Evolutionary conservation across 768 basidiomycete genomes (phyloP), one percentile per base, ranked within the genome.

Genomic region (Hygrophorus russula): DNA sequence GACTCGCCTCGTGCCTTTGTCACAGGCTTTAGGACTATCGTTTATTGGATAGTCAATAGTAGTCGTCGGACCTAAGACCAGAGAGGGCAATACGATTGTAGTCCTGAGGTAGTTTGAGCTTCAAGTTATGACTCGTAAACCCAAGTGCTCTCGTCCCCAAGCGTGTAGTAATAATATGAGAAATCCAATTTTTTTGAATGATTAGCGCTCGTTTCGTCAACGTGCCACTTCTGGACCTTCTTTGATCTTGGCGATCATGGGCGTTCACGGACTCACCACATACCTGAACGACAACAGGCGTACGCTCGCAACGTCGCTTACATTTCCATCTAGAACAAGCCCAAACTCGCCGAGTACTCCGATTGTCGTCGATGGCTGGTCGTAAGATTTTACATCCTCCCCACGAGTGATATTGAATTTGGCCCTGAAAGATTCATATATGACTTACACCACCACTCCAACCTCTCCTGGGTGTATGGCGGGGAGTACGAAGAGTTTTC

Each of bases 331-430:
- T 43, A 30, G 48, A 17, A 39, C 53, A n/a, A 39, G 51, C 34
- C 50, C 56, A 3, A 50, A 45, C 35, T 42, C 45, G 18, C 46
- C 60, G 38, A 65, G n/a, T n/a, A n/a, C 70, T 14, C 65, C 74
- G 27, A 63, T 88, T 46, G 80, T 91, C 7, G 73, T 90, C 39
- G 87, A 91, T 63, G 87, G 76, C 36, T 87, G 81, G 84, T 88
- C 87, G 87, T 90, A 59, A 78, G 87, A 79, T 36, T 33, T 46
- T 47, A 20, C 17, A 44, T 42, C 46, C 32, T 29, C 37, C 40
- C 38, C 36, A 39, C 19, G 46, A 39, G 32, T 53, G 35, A 46
- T 46, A 36, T 39, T 15, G 39, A 43, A 24, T 36, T 38, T 41
- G 48, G 46, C 46, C 9, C 2, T 14, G 31, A 33, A 49, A 90